Base-by-base conservation (phyloP, 2,329 filamentous ascomycete species). In the Botrytis hyacinthi region DNA sequence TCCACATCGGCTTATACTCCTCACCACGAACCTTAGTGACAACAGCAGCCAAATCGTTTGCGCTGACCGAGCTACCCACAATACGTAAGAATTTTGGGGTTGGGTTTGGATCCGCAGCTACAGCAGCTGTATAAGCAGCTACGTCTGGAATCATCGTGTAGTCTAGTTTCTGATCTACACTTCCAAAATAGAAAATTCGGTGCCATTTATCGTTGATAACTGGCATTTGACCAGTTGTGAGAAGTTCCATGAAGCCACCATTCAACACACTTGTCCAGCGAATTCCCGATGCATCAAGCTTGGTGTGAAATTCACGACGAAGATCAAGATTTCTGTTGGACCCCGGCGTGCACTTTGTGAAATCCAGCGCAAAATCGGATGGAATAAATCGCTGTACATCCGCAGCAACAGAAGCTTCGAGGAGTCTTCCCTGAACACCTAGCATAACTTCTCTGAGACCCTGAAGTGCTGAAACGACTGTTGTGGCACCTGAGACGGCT, bases 381-480 rank as follows among this genome's bases (percentile, higher is more conserved):
- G 88, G 88, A 57, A 91, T 83, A 81, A 90, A 89, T 37, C 87
- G 84, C 77, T 86, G 84, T 9, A 91, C 87, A 20, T 87, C 86
- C 1, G 88, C 88, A 26, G 84, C 84, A 59, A 87, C 83, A n/a
- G 87, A 84, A 2, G 88, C 89, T 62, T 90, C 85, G 61, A 90
- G 73, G 35, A 74, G 69, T 9, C 48, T 65, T 60, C 73, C 60
- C 71, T 74, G 73, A 20, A 48, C 61, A 32, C 42, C 69, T 46
- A 74, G 10, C 20, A 74, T 74, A 35, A 74, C 73, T 26, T 72
- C 73, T 51, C 73, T n/a, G 9, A 74, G 69, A n/a, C 73, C 73
- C 26, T 74, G 72, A 42, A 74, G 32, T 37, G 73, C 59, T 20
- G 73, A 74, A 10, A 74, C 73, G 40, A 74, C 60, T n/a, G 73